Percentiles rank a stretch among this genome's conserved stretches.
Conservation (phyloP, 768 basidiomycete genomes). For the Lactarius psammicola region DNA sequence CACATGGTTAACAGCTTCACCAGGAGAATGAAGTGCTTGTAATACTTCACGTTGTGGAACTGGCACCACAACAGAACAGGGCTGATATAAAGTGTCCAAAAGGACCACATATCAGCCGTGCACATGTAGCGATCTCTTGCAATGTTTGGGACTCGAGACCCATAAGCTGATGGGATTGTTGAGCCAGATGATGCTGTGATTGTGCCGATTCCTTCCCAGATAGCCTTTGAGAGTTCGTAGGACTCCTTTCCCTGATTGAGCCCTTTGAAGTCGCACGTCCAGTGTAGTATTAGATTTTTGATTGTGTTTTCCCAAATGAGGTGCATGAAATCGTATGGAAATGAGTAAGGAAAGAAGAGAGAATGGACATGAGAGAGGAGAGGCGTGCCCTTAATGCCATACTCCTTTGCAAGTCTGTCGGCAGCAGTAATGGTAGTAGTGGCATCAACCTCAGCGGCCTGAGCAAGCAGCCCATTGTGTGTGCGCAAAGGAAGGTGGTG, state of each 20-base stretch:
- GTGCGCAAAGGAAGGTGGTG: constrained; percentile 38
- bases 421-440: constrained; percentile 23
- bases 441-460: constrained; percentile 37
- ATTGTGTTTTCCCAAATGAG: neutral
- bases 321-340: constrained; percentile 9
- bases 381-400: constrained; percentile 32
- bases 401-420: constrained; percentile 47
- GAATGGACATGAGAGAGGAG: neutral
- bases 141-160: neutral
- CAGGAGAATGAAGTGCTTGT: constrained; percentile 23
- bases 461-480: constrained; percentile 34
- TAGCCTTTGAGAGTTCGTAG: neutral
- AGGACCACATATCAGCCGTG: constrained; percentile 31
- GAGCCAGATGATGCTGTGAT: neutral
- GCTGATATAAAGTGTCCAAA: neutral
- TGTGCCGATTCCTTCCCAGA: neutral
- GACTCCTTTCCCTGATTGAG: neutral
- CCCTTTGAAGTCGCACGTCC: neutral
- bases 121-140: neutral
- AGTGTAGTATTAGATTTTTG: neutral
- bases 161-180: neutral
- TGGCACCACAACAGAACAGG: neutral
- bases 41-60: neutral
- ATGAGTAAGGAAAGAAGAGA: neutral
- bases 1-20: neutral